phyloP scores from a whole-genome alignment of 1,284 basidiomycete genomes.

The Malassezia vespertilionis region DNA sequence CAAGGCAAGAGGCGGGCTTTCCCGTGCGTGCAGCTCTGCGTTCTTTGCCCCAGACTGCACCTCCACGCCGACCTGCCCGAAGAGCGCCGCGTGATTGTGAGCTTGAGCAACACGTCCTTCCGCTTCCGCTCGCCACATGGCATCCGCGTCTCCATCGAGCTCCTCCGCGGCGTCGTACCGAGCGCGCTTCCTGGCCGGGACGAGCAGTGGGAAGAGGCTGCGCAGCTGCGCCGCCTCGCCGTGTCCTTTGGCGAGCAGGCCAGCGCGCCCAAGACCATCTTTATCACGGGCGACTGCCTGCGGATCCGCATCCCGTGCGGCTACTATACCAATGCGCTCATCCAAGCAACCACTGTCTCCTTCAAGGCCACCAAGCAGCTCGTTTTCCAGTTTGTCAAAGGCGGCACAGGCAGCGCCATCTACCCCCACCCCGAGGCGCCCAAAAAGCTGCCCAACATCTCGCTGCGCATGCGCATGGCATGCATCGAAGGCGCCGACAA shows the following conservation, averaged over 20 bases:
- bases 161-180: conserved; percentile 50
- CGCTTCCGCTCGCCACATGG: conserved; percentile 10
- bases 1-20: no score
- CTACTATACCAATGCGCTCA: conserved; percentile 57
- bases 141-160: conserved; percentile 44
- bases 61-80: conserved; percentile 18
- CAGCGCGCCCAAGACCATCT: conserved; percentile 22
- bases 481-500: conserved; percentile 74
- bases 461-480: conserved; percentile 57
- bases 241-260: conserved; percentile 14
- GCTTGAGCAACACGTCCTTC: background rate
- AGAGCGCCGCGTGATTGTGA: background rate
- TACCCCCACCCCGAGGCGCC: conserved; percentile 36
- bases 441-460: conserved; percentile 52
- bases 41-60: conserved; percentile 15
- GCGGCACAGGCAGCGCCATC: conserved; percentile 34
- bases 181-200: conserved; percentile 34
- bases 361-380: conserved; percentile 51
- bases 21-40: background rate
- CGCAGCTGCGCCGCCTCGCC: conserved; percentile 56
- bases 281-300: conserved; percentile 57
- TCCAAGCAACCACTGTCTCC: conserved; percentile 48
- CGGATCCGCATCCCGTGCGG: conserved; percentile 68
- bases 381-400: conserved; percentile 47
- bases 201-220: conserved; percentile 68